Base-by-base conservation (phyloP, 345 rosid species). In the Melaleuca quinquenervia region DNA sequence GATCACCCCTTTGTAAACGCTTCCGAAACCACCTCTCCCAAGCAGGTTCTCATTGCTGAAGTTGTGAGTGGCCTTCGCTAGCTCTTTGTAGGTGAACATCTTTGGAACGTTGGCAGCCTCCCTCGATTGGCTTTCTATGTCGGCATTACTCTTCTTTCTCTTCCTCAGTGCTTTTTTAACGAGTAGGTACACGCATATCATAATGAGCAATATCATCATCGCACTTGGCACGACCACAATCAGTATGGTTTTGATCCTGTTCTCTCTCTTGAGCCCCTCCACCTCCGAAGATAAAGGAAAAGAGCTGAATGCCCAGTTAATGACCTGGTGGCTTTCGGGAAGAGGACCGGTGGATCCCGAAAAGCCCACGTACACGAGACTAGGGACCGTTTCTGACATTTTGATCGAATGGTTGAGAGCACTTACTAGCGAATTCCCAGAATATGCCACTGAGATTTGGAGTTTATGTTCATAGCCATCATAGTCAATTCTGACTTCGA, bases 11-110 rank as follows among this genome's bases (percentile, higher is more conserved):
- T 88, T 89, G 85, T 88, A 92, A 52, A 92, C 93, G 15, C 89
- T 91, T 51, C 93, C 91, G 22, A 89, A 91, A 2, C 90, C 93
- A 2, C 94, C 93, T 6, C 84, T 84, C 10, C 94, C 94, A 7
- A 91, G 80, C 84, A 90, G 44, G 85, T 91, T 92, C 24, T 86
- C 93, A 54, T 87, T 86, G 85, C 85, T 86, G 70, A 91, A 90
- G 58, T 89, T 89, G 36, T 27, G 64, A 83, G 92, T 88, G 32
- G 93, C 90, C 86, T 90, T 91, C 6, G 84, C 86, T 11, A 91
- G 89, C 60, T 89, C 87, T 86, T 88, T 91, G 86, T 88, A 85
- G 52, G 90, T 85, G 50, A 85, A 90, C 84, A 87, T 85, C 76
- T 86, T 82, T 3, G 93, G 90, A 10, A 85, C 85, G 56, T 90